phyloP scores from a whole-genome alignment of 148 eudicot genomes.

The Hydrangea macrophylla region DNA sequence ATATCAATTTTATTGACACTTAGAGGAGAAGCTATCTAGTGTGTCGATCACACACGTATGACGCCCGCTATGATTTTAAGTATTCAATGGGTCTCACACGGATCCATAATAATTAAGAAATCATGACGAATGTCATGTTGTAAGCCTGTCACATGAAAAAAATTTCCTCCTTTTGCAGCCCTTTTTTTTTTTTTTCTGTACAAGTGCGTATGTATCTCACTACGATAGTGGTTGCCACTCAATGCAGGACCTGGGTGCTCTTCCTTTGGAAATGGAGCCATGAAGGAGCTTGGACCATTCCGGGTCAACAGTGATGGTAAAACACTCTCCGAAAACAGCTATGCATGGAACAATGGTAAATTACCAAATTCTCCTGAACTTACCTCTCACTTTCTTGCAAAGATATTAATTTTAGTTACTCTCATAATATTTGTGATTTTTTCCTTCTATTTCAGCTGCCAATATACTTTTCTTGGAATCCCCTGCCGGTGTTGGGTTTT shows the following conservation, averaged over 20 bases:
- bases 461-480: slow-evolving; percentile 34
- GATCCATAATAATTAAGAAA: no score
- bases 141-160: no score
- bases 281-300: slow-evolving; percentile 44
- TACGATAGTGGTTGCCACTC: no score
- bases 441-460: slow-evolving; percentile 24
- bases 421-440: background rate
- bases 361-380: background rate
- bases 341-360: slow-evolving; percentile 44
- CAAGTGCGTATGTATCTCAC: no score
- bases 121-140: no score
- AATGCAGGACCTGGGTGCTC: slow-evolving; percentile 41
- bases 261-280: slow-evolving; percentile 38
- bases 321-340: slow-evolving; percentile 27
- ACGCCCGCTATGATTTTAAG: no score
- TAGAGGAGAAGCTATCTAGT: no score
- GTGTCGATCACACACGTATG: no score
- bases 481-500: slow-evolving; percentile 49
- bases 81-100: no score
- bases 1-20: no score
- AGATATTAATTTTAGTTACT: background rate
- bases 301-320: slow-evolving; percentile 29
- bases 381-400: background rate
- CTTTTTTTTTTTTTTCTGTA: no score
- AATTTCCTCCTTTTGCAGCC: no score